Conservation (phyloP, 306 rosid genomes). For the Quercus engelmannii region DNA sequence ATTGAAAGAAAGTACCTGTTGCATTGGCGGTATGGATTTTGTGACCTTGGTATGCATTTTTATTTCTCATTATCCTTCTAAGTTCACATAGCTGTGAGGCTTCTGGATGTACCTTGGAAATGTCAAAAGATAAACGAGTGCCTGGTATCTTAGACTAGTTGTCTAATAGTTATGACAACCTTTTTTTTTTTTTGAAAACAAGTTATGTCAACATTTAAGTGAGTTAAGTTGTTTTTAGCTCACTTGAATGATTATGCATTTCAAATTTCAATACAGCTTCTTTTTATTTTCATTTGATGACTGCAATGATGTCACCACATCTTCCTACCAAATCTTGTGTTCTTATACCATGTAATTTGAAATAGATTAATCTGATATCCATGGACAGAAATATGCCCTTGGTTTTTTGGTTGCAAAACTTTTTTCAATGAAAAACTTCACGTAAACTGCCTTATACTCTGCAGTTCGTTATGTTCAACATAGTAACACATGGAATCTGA, state of each 20-base stretch:
- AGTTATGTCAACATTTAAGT: not conserved
- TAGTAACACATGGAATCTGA: not conserved
- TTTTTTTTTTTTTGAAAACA: not conserved
- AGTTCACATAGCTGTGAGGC: slow-evolving; percentile 10
- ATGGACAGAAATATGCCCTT: not conserved
- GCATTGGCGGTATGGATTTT: slow-evolving; percentile 82
- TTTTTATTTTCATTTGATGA: not conserved
- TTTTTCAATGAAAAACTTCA: not conserved
- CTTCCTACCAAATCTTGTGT: not conserved
- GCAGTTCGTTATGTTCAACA: not conserved
- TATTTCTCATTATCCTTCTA: slow-evolving; percentile 14
- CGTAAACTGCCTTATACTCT: not conserved
- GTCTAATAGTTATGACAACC: not conserved
- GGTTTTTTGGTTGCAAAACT: not conserved
- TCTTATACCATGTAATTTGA: not conserved
- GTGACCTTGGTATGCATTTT: slow-evolving; percentile 64
- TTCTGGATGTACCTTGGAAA: not conserved
- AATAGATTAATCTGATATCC: not conserved
- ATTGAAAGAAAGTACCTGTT: slow-evolving; percentile 35
- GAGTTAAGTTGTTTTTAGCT: not conserved
- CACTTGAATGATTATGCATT: not conserved
- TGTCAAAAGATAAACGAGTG: not conserved
- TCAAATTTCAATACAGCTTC: not conserved
- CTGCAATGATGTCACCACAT: not conserved
- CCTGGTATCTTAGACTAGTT: not conserved